phyloP scores from a whole-genome alignment of 495 filamentous ascomycete genomes.

The Rhizodiscina lignyota region DNA sequence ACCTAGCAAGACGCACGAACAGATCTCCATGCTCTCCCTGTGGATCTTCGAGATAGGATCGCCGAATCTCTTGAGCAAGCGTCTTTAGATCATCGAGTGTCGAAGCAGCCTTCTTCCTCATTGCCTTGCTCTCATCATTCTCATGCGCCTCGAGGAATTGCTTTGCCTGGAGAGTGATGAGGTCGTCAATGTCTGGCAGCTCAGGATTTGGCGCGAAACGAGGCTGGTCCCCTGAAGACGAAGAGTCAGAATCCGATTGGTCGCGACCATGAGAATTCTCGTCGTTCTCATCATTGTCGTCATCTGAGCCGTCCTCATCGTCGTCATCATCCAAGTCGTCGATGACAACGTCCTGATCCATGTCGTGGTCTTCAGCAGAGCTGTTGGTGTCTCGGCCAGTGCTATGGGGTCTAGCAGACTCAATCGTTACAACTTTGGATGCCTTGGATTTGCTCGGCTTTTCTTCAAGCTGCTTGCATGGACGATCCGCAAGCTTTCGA shows the following conservation, averaged over 20 bases:
- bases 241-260: constrained; percentile 35
- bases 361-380: constrained; percentile 26
- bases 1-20: constrained; percentile 63
- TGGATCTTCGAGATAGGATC: constrained; percentile 44
- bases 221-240: constrained; percentile 33
- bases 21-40: constrained; percentile 39
- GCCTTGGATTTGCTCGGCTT: constrained; percentile 10
- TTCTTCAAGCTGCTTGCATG: constrained; percentile 22
- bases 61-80: constrained; percentile 53
- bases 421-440: constrained; percentile 8
- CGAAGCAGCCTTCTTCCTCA: constrained; percentile 58
- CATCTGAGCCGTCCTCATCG: constrained; percentile 43
- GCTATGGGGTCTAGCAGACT: constrained; percentile 5
- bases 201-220: constrained; percentile 35
- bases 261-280: constrained; percentile 35
- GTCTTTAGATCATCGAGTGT: constrained; percentile 58
- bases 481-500: constrained; percentile 47
- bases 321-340: constrained; percentile 28
- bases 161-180: constrained; percentile 58
- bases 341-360: constrained; percentile 28
- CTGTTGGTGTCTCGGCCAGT: constrained; percentile 3
- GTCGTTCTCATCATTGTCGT: constrained; percentile 39
- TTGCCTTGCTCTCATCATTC: constrained; percentile 44
- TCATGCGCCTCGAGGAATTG: constrained; percentile 73
- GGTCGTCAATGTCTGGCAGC: constrained; percentile 60